Evolutionary conservation across 768 basidiomycete genomes (phyloP), one percentile per base, ranked within the genome.

Genomic region (Epithele typhae): DNA sequence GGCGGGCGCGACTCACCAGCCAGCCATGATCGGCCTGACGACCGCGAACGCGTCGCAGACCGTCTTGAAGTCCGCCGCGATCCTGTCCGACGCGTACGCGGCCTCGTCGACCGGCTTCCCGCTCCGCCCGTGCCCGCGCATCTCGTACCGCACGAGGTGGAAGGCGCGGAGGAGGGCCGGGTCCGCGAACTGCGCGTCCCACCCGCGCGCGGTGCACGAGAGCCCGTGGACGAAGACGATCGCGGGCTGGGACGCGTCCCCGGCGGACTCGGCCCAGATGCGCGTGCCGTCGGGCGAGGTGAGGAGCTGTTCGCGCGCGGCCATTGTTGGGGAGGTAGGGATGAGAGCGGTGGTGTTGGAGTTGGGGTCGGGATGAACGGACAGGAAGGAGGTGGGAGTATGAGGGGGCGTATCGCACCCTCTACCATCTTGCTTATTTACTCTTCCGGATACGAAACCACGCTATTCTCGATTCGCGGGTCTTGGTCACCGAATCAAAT

Each of bases 141-240:
- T 51, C 47, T 66, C 65, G 49, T 64, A 65, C 15, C 59, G 53
- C 40, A 66, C 61, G 45, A 70, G 52, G 49, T 68, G 61, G 36
- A 62, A 49, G n/a, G 56, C 46, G 25, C 49, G 50, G 25, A 55
- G 46, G 59, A 68, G 64, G 18, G 45, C 34, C 5, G 56, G 46
- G 48, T 72, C 65, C 9, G 52, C 49, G 51, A 73, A 69, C 37
- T 73, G 59, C 38, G 60, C 60, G 37, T 72, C 71, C 53, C 68
- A 74, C 9, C 63, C 64, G 21, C 55, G 46, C 11, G 63, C 60
- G 30, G 66, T 66, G 50, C 68, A 59, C 6, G 60, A 58, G 45
- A 76, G 58, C 3, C 73, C 72, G 52, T 72, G 72, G 17, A 73
- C 57, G 52, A 74, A 72, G 35, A 74, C 67, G 22, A 76, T 45